These are phyloP conservation scores for Daldinia grandis DNA, from an alignment of 495 filamentous ascomycete species.

Conservation along the genomic window DNA sequence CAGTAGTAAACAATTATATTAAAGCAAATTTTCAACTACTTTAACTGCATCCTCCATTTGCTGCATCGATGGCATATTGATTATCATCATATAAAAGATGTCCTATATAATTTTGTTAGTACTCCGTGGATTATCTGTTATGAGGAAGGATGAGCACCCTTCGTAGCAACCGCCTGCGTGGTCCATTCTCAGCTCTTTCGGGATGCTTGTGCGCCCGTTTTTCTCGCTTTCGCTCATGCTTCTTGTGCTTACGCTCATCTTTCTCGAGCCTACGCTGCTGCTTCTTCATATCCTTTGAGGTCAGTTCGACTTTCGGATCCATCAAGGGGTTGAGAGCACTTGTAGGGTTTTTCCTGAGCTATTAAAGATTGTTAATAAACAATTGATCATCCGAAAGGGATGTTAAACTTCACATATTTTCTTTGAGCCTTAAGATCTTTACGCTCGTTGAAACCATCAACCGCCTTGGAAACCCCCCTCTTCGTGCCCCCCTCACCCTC, in stretches of 20 bases:
- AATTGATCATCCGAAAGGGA: too few species aligned
- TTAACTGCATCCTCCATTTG: conserved; percentile 33
- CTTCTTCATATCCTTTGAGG: conserved; percentile 24
- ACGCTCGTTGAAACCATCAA: conserved; percentile 15
- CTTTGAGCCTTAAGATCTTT: conserved; percentile 25
- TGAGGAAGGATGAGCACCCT: conserved; percentile 24
- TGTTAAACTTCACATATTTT: conserved; percentile 27
- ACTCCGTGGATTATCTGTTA: too few species aligned
- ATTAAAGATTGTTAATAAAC: neutral
- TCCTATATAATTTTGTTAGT: conserved; percentile 5
- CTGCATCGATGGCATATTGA: conserved; percentile 20
- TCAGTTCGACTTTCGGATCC: conserved; percentile 29
- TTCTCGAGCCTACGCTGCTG: conserved; percentile 19
- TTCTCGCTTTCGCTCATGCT: conserved; percentile 20
- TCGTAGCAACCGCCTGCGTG: conserved; percentile 13
- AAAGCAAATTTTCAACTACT: too few species aligned
- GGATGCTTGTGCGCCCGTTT: conserved; percentile 24
- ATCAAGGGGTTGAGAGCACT: conserved; percentile 18
- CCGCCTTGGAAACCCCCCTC: conserved; percentile 1
- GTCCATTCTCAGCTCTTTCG: conserved; percentile 13
- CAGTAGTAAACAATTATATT: too few species aligned
- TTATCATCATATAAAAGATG: conserved; percentile 35
- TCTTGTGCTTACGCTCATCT: conserved; percentile 22
- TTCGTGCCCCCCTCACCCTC: conserved; percentile 34
- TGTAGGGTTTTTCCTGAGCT: conserved; percentile 25